Evolutionary conservation across 2,329 filamentous ascomycete genomes (phyloP), one percentile per base, ranked within the genome.

Genomic region (Aspergillus sp.): DNA sequence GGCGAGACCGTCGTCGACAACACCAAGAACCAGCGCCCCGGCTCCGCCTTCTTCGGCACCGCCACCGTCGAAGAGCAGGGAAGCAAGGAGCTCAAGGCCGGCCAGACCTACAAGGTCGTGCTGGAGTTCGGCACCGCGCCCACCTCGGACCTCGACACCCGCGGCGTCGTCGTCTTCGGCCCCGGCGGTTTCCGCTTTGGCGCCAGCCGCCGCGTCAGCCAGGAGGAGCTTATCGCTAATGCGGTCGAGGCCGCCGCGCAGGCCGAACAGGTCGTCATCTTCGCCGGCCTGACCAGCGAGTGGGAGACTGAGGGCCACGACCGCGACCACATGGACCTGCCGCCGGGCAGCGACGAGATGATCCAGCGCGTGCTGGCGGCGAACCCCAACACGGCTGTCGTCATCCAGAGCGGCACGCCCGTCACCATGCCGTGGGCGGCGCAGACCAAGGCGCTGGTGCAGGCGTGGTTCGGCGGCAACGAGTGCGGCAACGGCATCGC

Each of bases 391-490:
- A 86, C 87, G 1, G 82, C 84, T 1, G 82, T 94, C 1, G 85
- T 92, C 1, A 84, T 89, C 65, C 89, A 92, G 62, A 89, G 87
- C 0, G 89, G 89, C 33, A 90, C 88, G 0, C 88, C 89, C 0
- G 73, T 81, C 10, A 77, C 75, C 2, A 78, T 80, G 69, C 78
- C 77, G 0, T 78, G 78, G 72, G 68, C 63, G 2, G 62, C 71
- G 4, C 67, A 73, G n/a, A 66, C 74, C 9, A 74, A 76, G 7
- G 82, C 84, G 2, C 74, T 92, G 1, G 65, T 91, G 1, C 87
- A 93, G 63, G 88, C 88, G 7, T 94, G 89, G 88, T 94, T 91
- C 63, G 88, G 89, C 54, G 89, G 90, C n/a, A 90, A 94, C 63
- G 89, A 94, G 73, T 87, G 86, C 4, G 90, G 89, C 5, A 90